These are phyloP conservation scores for Prunus yedoensis DNA, from an alignment of 331 rosid genomes.

Conservation along the genomic window DNA sequence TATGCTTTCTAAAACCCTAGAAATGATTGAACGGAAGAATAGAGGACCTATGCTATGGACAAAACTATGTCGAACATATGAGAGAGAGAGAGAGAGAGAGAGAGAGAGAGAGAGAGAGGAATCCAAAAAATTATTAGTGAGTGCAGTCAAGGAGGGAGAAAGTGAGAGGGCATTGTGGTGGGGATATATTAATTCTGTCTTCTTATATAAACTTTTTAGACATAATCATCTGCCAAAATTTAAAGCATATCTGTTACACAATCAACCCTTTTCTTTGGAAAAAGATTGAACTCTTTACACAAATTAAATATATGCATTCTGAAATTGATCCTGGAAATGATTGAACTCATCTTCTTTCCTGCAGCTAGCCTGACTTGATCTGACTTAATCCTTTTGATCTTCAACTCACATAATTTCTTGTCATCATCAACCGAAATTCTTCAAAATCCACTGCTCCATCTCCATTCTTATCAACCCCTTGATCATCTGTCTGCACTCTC, in stretches of 20 bases:
- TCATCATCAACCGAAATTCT: conserved; percentile 69
- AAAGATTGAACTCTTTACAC: neutral
- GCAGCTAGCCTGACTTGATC: neutral
- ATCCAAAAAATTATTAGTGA: neutral
- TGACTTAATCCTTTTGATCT: too few relatives aligned
- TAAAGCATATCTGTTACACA: neutral
- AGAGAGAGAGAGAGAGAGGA: neutral
- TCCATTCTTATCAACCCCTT: conserved; percentile 60
- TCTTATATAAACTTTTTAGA: neutral
- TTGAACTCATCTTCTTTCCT: neutral
- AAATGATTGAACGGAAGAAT: neutral
- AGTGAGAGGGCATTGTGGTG: conserved; percentile 1
- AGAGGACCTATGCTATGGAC: neutral
- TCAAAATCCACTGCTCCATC: conserved; percentile 77
- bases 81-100: neutral
- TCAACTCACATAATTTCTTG: conserved; percentile 8
- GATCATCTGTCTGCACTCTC: conserved; percentile 62
- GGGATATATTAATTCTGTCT: neutral
- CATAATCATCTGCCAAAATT: too few relatives aligned
- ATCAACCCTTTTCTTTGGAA: neutral
- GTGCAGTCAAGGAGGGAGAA: neutral
- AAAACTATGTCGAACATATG: neutral
- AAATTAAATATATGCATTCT: conserved; percentile 1
- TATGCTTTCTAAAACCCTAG: neutral
- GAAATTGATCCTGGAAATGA: neutral